phyloP scores from a whole-genome alignment of 2,329 filamentous ascomycete genomes.

The Calonectria leucothoes region DNA sequence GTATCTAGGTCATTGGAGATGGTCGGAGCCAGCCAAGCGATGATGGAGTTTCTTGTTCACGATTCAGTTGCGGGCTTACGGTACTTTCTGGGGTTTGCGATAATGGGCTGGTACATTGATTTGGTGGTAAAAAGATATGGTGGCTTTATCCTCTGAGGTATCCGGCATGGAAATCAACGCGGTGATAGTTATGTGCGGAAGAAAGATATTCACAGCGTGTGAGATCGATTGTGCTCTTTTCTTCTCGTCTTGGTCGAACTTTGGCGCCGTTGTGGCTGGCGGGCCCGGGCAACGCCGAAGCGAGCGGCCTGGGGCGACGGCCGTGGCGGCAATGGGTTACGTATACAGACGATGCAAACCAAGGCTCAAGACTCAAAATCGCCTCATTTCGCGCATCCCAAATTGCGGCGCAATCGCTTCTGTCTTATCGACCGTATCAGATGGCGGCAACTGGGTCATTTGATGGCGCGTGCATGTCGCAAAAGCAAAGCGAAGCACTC shows the following conservation, averaged over 20 bases:
- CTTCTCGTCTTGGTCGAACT: not conserved
- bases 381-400: not conserved
- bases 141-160: not conserved
- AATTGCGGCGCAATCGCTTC: not conserved
- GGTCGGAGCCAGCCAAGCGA: too few relatives aligned
- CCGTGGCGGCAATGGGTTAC: not conserved
- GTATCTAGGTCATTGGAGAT: too few relatives aligned
- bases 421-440: not conserved
- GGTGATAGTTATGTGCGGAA: not conserved
- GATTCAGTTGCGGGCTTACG: too few relatives aligned
- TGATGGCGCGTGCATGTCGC: not conserved
- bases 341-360: not conserved
- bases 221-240: not conserved
- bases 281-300: not conserved
- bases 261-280: not conserved
- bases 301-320: not conserved
- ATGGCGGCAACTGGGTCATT: not conserved
- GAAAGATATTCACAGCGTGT: not conserved
- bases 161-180: not conserved
- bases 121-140: not conserved
- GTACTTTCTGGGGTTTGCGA: not conserved
- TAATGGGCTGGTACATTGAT: not conserved
- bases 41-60: too few relatives aligned
- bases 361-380: not conserved
- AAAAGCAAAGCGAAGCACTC: not conserved